Percentiles rank a stretch among this genome's conserved stretches.
phyloP scores from a whole-genome alignment of 1,284 basidiomycete species.

The Apiotrichum gracile region DNA sequence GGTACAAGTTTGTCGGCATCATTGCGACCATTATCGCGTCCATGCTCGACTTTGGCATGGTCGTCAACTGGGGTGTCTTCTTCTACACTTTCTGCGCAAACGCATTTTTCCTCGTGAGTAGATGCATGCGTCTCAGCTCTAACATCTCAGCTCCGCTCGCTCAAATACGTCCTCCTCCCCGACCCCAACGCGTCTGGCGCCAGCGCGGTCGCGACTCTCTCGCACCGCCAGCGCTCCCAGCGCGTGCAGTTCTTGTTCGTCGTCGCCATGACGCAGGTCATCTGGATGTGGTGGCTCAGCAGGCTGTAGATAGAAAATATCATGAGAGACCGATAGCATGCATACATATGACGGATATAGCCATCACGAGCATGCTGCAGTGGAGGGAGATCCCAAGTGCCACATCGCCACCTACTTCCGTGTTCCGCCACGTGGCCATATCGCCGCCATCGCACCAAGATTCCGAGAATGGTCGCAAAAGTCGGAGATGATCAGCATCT shows the following conservation, averaged over 20 bases:
- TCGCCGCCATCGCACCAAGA: background rate
- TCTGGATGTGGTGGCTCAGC: slow-evolving; percentile 73
- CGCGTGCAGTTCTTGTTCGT: slow-evolving; percentile 79
- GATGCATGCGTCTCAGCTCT: background rate
- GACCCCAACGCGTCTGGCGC: slow-evolving; percentile 48
- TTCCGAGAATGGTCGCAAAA: background rate
- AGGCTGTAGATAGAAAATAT: slow-evolving; percentile 48
- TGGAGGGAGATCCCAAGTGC: background rate
- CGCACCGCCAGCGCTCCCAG: slow-evolving; percentile 69
- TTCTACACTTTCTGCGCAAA: slow-evolving; percentile 81
- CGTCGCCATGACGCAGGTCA: slow-evolving; percentile 63
- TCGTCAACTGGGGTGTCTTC: slow-evolving; percentile 68
- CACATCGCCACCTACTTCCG: background rate
- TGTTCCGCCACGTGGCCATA: slow-evolving; percentile 2
- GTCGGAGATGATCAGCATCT: background rate
- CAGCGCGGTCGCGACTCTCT: slow-evolving; percentile 56
- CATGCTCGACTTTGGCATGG: slow-evolving; percentile 52
- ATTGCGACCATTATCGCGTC: slow-evolving; percentile 43
- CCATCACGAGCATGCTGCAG: too few species aligned
- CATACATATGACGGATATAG: background rate
- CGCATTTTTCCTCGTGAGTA: slow-evolving; percentile 83
- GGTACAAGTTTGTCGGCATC: slow-evolving; percentile 92
- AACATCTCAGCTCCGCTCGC: slow-evolving; percentile 59
- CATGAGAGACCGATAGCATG: background rate
- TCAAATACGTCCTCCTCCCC: slow-evolving; percentile 84